Evolutionary conservation across 2,329 filamentous ascomycete genomes (phyloP), one percentile per base, ranked within the genome.

Genomic region (Acephala macrosclerotiorum): DNA sequence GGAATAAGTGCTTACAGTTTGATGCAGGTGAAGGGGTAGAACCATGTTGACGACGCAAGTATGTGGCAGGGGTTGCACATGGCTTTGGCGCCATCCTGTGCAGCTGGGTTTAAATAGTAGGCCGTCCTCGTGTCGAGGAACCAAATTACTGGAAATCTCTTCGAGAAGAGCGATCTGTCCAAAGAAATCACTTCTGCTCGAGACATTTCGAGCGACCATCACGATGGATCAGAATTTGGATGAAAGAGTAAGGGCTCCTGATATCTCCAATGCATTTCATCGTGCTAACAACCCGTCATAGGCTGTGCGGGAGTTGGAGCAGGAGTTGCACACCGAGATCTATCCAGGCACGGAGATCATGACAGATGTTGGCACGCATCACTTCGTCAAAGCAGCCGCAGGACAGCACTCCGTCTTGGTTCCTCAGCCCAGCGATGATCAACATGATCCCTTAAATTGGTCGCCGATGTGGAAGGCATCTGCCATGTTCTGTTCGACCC

Each of bases 311-410:
- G 67, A 73, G 64, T 49, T 76, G n/a, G 74, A 75, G 68, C 66
- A 73, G 55, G 73, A 74, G 57, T 59, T 76, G 18, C 64, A 74
- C 20, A 79, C 73, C 2, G 66, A 71, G 29, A 76, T 76, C 14
- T 71, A 74, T 57, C 75, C 74, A 11, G 73, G 75, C 8, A 76
- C 73, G 18, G 79, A 80, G 74, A 77, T 80, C 63, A 80, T 80
- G 79, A 75, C 71, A 42, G 78, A 91, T 79, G 82, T 89, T 42
- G 87, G 86, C 22, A 79, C 79, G 0, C 86, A 89, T 75, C 87
- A 89, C 75, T 90, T 90, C 71, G 86, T 90, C 72, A 90, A 89
- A 71, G 79, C 80, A 25, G 74, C 75, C 22, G 72, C 74, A 29
- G 76, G 77, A 25, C 74, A 76, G 25, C 78, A 80, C 38, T 82